Conservation (phyloP, 2,329 filamentous ascomycete genomes). For the Onygenales sp. region DNA sequence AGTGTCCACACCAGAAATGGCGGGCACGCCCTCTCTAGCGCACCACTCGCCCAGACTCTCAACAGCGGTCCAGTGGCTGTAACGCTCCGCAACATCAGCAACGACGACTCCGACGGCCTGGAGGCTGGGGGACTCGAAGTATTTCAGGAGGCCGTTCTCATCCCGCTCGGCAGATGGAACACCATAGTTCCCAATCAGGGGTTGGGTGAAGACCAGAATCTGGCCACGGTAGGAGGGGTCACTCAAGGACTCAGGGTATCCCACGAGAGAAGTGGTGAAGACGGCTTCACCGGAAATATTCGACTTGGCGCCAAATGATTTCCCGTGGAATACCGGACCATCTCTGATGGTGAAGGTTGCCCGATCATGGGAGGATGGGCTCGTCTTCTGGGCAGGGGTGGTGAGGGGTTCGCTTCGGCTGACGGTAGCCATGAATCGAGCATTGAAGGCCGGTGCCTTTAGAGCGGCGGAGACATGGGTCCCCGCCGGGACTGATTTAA, state of each 20-base stretch:
- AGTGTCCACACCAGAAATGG: slow-evolving; percentile 94
- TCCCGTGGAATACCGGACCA: slow-evolving; percentile 91
- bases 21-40: slow-evolving; percentile 87
- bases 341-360: slow-evolving; percentile 95
- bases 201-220: slow-evolving; percentile 97
- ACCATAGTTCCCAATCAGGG: slow-evolving; percentile 96
- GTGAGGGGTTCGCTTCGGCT: slow-evolving; percentile 58
- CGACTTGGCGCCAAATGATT: slow-evolving; percentile 89
- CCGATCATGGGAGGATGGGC: slow-evolving; percentile 61
- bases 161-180: slow-evolving; percentile 82
- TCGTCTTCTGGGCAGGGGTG: slow-evolving; percentile 42
- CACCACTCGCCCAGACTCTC: slow-evolving; percentile 93
- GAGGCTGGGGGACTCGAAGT: slow-evolving; percentile 97
- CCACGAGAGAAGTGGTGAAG: slow-evolving; percentile 95
- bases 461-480: slow-evolving; percentile 35
- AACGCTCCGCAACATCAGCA: slow-evolving; percentile 82
- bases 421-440: slow-evolving; percentile 53
- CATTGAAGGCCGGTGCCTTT: slow-evolving; percentile 24
- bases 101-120: slow-evolving; percentile 95
- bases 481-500: slow-evolving; percentile 43
- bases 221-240: slow-evolving; percentile 65
- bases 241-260: slow-evolving; percentile 84
- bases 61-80: slow-evolving; percentile 98
- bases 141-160: slow-evolving; percentile 82
- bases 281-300: slow-evolving; percentile 98